Conservation (phyloP, 208 protist genomes). For the Leishmania martiniquensis region DNA sequence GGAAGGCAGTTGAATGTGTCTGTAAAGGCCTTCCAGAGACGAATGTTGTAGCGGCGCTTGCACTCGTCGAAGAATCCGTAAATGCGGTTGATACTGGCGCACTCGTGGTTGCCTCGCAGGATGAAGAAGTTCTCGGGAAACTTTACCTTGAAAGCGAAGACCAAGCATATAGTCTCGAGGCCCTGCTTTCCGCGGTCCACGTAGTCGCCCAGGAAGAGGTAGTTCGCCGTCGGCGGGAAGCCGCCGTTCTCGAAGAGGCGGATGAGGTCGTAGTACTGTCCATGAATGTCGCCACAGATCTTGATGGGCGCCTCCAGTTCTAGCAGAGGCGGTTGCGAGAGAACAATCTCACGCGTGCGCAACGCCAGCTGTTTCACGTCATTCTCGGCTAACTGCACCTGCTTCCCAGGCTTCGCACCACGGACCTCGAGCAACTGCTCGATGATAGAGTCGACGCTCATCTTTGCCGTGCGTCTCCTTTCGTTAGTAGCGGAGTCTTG, state of each 20-base stretch:
- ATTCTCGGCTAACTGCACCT: constrained; percentile 89
- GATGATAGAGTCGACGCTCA: constrained; percentile 92
- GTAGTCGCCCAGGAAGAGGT: constrained; percentile 99
- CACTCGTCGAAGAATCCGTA: constrained; percentile 99
- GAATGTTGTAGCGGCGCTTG: constrained; percentile 98
- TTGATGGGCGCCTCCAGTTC: constrained; percentile 94
- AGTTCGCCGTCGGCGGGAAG: constrained; percentile 99
- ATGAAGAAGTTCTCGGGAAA: constrained; percentile 99
- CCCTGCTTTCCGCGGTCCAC: constrained; percentile 99
- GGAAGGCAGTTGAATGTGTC: constrained; percentile 99
- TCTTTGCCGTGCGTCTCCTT: not conserved
- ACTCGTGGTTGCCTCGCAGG: constrained; percentile 99
- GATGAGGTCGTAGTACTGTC: constrained; percentile 99
- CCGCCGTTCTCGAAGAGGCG: constrained; percentile 99
- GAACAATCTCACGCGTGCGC: constrained; percentile 88
- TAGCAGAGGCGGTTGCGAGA: constrained; percentile 84
- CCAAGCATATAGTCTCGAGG: constrained; percentile 98
- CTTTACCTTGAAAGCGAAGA: constrained; percentile 99
- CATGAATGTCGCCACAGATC: constrained; percentile 98
- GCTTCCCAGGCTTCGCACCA: constrained; percentile 85
- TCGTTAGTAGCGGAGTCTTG: not conserved
- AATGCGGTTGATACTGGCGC: constrained; percentile 99
- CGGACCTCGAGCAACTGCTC: constrained; percentile 93
- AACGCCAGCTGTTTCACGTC: constrained; percentile 86
- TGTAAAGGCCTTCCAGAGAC: constrained; percentile 99